phyloP scores from a whole-genome alignment of 768 basidiomycete genomes.

The Cystofilobasidium bisporidii region DNA sequence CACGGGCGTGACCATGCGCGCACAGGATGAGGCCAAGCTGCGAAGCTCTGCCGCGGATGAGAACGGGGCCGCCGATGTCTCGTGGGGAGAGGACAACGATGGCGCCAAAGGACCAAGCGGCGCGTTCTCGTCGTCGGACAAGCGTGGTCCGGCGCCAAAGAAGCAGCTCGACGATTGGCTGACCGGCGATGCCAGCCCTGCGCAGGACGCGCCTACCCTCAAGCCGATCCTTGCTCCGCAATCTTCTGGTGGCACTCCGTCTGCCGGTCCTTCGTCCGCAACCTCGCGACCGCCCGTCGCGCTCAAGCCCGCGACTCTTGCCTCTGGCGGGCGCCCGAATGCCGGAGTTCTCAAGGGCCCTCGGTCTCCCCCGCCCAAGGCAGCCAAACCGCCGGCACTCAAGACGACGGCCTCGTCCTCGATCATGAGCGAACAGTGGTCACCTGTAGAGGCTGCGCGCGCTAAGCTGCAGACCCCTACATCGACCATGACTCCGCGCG shows the following conservation, averaged over 20 bases:
- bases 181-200: slow-evolving; percentile 9
- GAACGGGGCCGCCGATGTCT: not conserved
- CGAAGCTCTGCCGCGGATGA: not conserved
- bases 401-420: slow-evolving; percentile 8
- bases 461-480: not conserved
- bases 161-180: slow-evolving; percentile 13
- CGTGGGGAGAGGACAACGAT: not conserved
- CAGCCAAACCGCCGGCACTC: slow-evolving; percentile 1
- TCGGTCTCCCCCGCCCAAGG: slow-evolving; percentile 1
- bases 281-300: slow-evolving; percentile 1
- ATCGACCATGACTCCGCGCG: not conserved
- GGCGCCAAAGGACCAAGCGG: not conserved
- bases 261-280: not conserved
- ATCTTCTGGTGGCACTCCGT: not conserved
- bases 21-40: not conserved
- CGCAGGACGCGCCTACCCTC: slow-evolving; percentile 1
- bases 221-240: slow-evolving; percentile 1
- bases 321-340: not conserved
- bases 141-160: not conserved
- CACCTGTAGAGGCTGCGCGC: slow-evolving; percentile 18
- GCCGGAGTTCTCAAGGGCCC: not conserved
- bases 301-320: slow-evolving; percentile 6
- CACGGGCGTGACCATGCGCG: slow-evolving; percentile 12
- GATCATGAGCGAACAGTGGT: slow-evolving; percentile 24
- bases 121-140: not conserved